Base-by-base conservation (phyloP, 2,329 filamentous ascomycete genomes). In the Pseudogymnoascus sp. region DNA sequence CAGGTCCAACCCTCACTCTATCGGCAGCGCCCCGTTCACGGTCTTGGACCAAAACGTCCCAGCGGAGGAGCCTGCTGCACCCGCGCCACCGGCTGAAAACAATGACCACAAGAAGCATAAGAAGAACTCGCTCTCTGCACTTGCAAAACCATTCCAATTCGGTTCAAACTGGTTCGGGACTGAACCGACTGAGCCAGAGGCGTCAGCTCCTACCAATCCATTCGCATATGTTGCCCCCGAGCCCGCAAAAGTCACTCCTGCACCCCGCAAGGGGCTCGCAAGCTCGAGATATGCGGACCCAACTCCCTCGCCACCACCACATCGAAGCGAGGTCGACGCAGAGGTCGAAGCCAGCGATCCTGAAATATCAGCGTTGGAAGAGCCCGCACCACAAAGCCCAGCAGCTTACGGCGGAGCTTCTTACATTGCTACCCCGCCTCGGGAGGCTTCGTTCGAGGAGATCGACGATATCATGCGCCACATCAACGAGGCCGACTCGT, bases 401-500 rank as follows among this genome's bases (percentile, higher is more conserved):
- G 12, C n/a, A 25, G 16, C 21, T 14, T 25, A 63, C 9, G 61
- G 16, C n/a, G 53, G 34, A 6, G 18, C 59, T 18, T 38, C 59
- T n/a, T 38, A 60, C 36, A 43, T 43, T 60, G 60, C n/a, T 31
- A 53, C 37, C 14, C 42, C 60, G 3, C 60, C 31, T 42, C 34
- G 31, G 9, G 34, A 28, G 18, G 69, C 79, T 60, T 77, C 79
- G 36, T 90, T 90, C 69, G 88, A 93, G 68, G 92, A 97, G 72
- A 93, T 97, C 70, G 93, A 97, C 77, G 91, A 89, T 49, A 87
- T 97, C 61, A 96, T 97, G 91, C 85, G 88, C 67, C 88, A 95
- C 65, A 83, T 97, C 69, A 88, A 91, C 69, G 83, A 87, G 64
- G 84, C 81, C 59, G 86, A 91, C 67, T 89, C 88, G 1, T 86